Base-by-base conservation (phyloP, 1,139 yeast species). In the Blastobotrys arbuscula region DNA sequence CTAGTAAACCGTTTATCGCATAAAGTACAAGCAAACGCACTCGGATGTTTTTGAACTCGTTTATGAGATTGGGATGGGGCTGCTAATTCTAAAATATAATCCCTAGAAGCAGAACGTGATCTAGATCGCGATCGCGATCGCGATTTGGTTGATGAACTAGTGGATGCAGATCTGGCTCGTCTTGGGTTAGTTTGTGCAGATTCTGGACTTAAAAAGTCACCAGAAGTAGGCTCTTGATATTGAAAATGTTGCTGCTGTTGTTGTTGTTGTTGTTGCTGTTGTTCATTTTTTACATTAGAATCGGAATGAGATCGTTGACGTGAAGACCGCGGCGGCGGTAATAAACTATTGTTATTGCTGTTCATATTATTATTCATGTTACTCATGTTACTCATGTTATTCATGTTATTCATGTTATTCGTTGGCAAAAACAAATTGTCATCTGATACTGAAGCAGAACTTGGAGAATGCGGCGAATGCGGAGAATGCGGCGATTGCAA, bases 1-100 rank as follows among this genome's bases (percentile, higher is more conserved):
- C 97, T 71, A 2, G 97, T 89, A 64, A 92, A 92, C 45, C 83
- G 71, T 65, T 88, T 89, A 41, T 83, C 90, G 67, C 98, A 92
- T 45, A 85, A 67, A 52, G 82, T 82, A 66, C 98, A 92, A 0
- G 87, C 84, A 65, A 81, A 89, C 16, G 82, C 78, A 26, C 90
- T 78, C 0, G 95, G 92, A 60, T 84, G 85, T 57, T 84, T 85
- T 58, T 84, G 90, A 2, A 78, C 74, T 33, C 85, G 70, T 57
- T 76, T 79, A 38, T 77, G 72, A 3, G 64, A 53, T 19, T 62
- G 59, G 6, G 58, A 52, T 3, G 63, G 67, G 15, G 65, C 54
- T 3, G 70, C 71, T 35, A 67, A 58, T 47, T 66, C 71, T 24
- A 67, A 54, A 38, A 65, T 56, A 50, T 65, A 65, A 42, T 66